Evolutionary conservation across 305 asterid genomes (phyloP).

Genomic region (Fraxinus ornus): DNA sequence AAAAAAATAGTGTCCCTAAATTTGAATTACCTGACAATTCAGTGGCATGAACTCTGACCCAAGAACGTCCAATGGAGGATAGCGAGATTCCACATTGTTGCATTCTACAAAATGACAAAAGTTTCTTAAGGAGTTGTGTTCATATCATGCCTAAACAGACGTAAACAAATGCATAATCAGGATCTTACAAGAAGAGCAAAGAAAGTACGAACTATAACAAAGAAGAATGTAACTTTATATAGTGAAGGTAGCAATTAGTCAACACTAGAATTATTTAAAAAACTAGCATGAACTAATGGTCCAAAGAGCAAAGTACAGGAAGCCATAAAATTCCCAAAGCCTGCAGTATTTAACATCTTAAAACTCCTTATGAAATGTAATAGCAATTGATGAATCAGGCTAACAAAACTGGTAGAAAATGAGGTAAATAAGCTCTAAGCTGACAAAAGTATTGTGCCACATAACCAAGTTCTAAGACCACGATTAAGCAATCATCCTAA

Average conservation of each 20-base stretch:
- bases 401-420: conserved; percentile 10
- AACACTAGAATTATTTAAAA: conserved; percentile 1
- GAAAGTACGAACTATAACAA: background rate
- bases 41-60: conserved; percentile 64
- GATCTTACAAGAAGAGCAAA: background rate
- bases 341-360: background rate
- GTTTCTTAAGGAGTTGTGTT: conserved; percentile 1
- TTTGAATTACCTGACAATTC: conserved; percentile 56
- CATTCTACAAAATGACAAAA: conserved; percentile 45
- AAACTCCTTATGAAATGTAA: background rate
- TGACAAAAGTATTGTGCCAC: background rate
- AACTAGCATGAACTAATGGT: background rate
- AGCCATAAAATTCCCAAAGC: conserved; percentile 5
- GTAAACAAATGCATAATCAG: background rate
- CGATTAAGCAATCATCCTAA: background rate
- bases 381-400: background rate
- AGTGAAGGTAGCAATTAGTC: background rate
- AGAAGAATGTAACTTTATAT: background rate
- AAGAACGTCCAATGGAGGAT: conserved; percentile 69
- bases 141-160: background rate
- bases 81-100: conserved; percentile 77
- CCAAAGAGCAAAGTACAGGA: conserved; percentile 16
- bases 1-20: conserved; percentile 9
- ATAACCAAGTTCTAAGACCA: background rate
- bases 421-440: background rate